These are phyloP conservation scores for Podaxis mareebaensis DNA, from an alignment of 768 basidiomycete species.

Conservation along the genomic window DNA sequence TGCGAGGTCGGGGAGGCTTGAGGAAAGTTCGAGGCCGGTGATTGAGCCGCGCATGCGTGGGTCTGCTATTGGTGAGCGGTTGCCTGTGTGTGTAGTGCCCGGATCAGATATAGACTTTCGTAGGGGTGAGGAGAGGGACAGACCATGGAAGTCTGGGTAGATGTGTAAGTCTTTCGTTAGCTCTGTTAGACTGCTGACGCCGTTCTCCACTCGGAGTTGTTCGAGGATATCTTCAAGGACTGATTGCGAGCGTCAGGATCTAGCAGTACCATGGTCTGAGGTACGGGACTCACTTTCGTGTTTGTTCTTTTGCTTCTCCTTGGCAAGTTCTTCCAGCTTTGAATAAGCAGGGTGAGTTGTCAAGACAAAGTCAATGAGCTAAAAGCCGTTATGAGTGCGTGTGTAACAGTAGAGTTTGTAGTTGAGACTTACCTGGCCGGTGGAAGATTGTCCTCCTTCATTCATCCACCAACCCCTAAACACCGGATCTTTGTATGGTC, in stretches of 20 bases:
- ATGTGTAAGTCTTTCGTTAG: constrained; percentile 89
- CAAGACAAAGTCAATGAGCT: constrained; percentile 94
- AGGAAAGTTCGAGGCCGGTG: constrained; percentile 71
- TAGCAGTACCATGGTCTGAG: too few species aligned
- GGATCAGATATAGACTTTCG: not conserved
- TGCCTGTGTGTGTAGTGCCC: constrained; percentile 52
- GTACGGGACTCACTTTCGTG: constrained; percentile 46
- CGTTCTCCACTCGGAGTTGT: constrained; percentile 54
- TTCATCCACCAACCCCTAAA: constrained; percentile 99
- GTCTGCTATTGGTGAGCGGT: constrained; percentile 95
- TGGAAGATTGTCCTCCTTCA: constrained; percentile 98
- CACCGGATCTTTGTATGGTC: constrained; percentile 86
- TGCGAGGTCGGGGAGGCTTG: constrained; percentile 75
- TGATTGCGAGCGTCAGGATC: constrained; percentile 24
- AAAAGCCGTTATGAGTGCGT: not conserved
- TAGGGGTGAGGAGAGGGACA: constrained; percentile 2
- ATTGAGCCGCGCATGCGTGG: constrained; percentile 94
- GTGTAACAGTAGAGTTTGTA: not conserved
- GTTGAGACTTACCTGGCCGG: constrained; percentile 71
- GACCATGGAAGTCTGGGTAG: constrained; percentile 95
- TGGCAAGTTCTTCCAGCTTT: constrained; percentile 63
- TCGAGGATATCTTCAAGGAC: constrained; percentile 79
- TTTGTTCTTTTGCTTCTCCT: constrained; percentile 58
- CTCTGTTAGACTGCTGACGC: constrained; percentile 69
- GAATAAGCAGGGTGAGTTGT: constrained; percentile 87